Evolutionary conservation across 139 green algal species (phyloP).

Genomic region (Tetradesmus obliquus): DNA sequence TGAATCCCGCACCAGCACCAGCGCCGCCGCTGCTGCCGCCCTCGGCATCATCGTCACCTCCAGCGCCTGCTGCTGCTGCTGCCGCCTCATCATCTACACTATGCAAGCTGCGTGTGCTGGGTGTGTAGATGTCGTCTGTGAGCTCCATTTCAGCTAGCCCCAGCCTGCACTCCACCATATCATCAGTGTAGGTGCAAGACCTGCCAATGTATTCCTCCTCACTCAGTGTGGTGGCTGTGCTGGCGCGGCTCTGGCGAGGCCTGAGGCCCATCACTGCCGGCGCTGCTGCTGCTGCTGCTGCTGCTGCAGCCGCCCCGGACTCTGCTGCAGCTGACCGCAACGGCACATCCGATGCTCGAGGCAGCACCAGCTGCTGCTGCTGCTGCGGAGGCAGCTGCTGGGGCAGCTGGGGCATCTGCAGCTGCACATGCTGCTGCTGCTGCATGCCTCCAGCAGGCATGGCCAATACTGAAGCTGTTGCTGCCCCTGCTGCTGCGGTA

Average conservation of each 20-base stretch:
- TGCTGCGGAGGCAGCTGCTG: neutral
- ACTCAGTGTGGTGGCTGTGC: neutral
- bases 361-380: neutral
- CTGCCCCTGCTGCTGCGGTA: neutral
- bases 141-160: slow-evolving; percentile 12
- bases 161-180: neutral
- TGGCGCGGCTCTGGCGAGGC: neutral
- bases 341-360: neutral
- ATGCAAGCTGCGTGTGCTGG: slow-evolving; percentile 21
- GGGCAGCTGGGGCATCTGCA: neutral
- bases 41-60: neutral
- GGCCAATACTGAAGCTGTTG: neutral
- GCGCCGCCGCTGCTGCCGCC: neutral
- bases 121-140: slow-evolving; percentile 33
- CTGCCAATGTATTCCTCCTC: neutral
- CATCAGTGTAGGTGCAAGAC: slow-evolving; percentile 25
- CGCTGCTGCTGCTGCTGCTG: neutral
- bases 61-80: slow-evolving; percentile 1
- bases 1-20: neutral
- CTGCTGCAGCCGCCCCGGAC: neutral
- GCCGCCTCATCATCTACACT: slow-evolving; percentile 9
- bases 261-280: neutral
- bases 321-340: neutral
- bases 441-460: neutral
- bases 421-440: neutral